Evolutionary conservation across 345 rosid species (phyloP).

Genomic region (Aurinia saxatilis): DNA sequence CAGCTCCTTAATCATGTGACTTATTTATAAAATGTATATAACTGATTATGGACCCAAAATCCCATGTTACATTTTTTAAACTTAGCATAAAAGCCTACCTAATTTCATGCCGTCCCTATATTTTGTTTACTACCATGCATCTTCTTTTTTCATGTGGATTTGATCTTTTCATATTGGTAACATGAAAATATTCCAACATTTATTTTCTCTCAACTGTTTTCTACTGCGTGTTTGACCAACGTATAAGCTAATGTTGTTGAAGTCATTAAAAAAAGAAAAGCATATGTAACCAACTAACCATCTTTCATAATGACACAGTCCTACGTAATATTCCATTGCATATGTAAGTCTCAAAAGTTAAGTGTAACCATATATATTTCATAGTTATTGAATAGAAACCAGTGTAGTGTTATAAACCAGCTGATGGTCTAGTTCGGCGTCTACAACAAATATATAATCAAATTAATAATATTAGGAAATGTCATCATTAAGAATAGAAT

Average conservation of each 20-base stretch:
- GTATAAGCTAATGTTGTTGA: not conserved
- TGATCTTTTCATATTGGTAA: constrained; percentile 4
- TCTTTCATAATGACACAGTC: too few relatives aligned
- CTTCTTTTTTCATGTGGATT: not conserved
- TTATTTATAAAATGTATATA: not conserved
- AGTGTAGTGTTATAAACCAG: too few relatives aligned
- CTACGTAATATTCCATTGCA: too few relatives aligned
- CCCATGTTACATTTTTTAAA: constrained; percentile 19
- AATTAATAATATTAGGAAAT: too few relatives aligned
- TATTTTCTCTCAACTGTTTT: constrained; percentile 7
- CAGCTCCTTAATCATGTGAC: constrained; percentile 30
- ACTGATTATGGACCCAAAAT: constrained; percentile 7
- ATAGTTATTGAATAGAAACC: too few relatives aligned
- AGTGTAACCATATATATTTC: too few relatives aligned
- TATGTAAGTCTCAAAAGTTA: too few relatives aligned
- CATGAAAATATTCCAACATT: constrained; percentile 32
- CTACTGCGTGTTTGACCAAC: constrained; percentile 14
- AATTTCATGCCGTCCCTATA: constrained; percentile 14
- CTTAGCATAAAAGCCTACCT: constrained; percentile 12
- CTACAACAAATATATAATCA: too few relatives aligned
- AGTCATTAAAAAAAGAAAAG: not conserved
- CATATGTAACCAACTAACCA: too few relatives aligned
- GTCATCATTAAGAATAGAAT: too few relatives aligned
- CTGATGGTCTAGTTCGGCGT: too few relatives aligned
- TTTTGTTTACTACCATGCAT: not conserved